A percentile compares a stretch with the other conserved stretches of the same genome.
These are phyloP conservation scores for Taphrina populina DNA, from an alignment of 1,139 yeast species.

Conservation along the genomic window DNA sequence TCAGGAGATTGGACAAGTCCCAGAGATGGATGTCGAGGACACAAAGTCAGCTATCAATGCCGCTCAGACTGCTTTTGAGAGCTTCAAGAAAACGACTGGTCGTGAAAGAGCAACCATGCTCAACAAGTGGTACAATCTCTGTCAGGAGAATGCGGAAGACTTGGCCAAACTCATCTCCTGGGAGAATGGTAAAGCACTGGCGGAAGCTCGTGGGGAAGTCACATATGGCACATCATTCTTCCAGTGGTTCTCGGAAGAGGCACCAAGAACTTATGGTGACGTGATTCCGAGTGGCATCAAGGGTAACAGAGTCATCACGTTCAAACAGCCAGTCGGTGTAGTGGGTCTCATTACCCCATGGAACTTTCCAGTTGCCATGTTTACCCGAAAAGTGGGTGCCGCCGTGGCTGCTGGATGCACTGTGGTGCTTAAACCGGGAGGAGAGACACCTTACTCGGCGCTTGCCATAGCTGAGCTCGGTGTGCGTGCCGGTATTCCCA, in stretches of 20 bases:
- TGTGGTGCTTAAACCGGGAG: conserved; percentile 82
- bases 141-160: conserved; percentile 69
- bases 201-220: conserved; percentile 79
- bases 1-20: conserved; percentile 56
- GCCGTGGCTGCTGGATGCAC: conserved; percentile 95
- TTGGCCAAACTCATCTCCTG: conserved; percentile 69
- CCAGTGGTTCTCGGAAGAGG: conserved; percentile 88
- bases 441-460: conserved; percentile 85
- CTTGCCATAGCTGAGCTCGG: conserved; percentile 67
- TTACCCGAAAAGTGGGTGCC: conserved; percentile 68
- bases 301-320: conserved; percentile 49
- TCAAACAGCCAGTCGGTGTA: conserved; percentile 53
- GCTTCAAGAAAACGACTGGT: conserved; percentile 60
- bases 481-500: conserved; percentile 82
- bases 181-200: conserved; percentile 81
- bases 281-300: conserved; percentile 65
- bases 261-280: conserved; percentile 73
- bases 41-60: conserved; percentile 54
- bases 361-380: conserved; percentile 96
- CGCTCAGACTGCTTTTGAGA: conserved; percentile 61
- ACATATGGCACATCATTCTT: conserved; percentile 75
- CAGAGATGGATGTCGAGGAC: conserved; percentile 57
- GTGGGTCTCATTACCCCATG: conserved; percentile 92
- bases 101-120: conserved; percentile 68
- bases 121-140: conserved; percentile 60